Base-by-base conservation (phyloP, 371 early-diverging fungal genomes). In the Mucor mucedo region DNA sequence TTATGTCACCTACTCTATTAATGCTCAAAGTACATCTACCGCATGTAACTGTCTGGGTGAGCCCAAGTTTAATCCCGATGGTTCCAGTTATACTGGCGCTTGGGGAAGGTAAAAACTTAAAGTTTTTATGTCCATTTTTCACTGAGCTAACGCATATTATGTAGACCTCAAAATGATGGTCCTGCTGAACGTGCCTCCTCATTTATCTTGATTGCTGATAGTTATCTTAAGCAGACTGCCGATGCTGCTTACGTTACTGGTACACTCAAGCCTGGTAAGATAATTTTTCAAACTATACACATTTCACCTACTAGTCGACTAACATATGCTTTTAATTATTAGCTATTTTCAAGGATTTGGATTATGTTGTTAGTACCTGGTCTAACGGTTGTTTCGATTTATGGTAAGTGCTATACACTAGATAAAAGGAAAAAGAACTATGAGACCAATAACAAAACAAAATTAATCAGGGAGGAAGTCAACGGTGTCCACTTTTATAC, bases 81-180 rank as follows among this genome's bases (percentile, higher is more conserved):
- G 89, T 0, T 48, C 83, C 11, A 65, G 77, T 28, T 89, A 73
- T 58, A 75, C 71, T 0, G 78, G 75, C 0, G 62, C 72, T 21
- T 88, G 89, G 92, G 89, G 92, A 66, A 71, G 73, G 70, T 66
- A 64, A 45, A 14, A 32, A 5, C 2, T 13, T 33, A 27, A 11
- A 16, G 9, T 13, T 21, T 35, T 9, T 49, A 27, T 27, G 8
- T 47, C 33, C 40, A 40, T 40, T 21, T 21, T 21, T 21, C 21
- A 21, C 21, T 1, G 21, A 21, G 21, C 21, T 21, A 21, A 21
- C 21, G 0, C 21, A 21, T 21, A 42, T 10, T 32, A 42, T 9
- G 4, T 52, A 72, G 77, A 39, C 92, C 93, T 29, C 93, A 94
- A 70, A 89, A 89, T 66, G 95, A 94, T 69, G 93, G 93, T 0